These are phyloP conservation scores for Neoascochyta sp. DNA, from an alignment of 2,329 filamentous ascomycete species.

Conservation along the genomic window DNA sequence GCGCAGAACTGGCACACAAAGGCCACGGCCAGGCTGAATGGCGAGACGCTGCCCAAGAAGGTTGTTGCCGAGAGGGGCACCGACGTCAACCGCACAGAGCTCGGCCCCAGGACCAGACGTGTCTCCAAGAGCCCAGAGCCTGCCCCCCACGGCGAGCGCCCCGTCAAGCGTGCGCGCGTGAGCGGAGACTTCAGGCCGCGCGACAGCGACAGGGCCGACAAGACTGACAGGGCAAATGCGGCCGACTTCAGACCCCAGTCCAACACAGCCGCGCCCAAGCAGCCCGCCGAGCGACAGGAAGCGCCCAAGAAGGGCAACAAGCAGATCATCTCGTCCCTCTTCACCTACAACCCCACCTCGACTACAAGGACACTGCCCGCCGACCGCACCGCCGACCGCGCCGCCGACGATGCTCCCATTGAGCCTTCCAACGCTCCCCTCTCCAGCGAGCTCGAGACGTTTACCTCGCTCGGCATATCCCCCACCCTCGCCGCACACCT, in stretches of 20 bases:
- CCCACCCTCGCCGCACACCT: slow-evolving; percentile 76
- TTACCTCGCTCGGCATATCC: slow-evolving; percentile 80
- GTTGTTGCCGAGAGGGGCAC: slow-evolving; percentile 17
- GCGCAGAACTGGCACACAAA: slow-evolving; percentile 53
- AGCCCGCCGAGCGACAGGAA: slow-evolving; percentile 35
- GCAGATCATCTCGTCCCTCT: slow-evolving; percentile 83
- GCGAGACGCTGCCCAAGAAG: slow-evolving; percentile 24
- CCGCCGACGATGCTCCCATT: slow-evolving; percentile 44
- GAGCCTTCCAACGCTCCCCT: slow-evolving; percentile 89
- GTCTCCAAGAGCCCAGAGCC: slow-evolving; percentile 15
- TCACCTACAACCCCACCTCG: slow-evolving; percentile 79
- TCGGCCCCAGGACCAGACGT: slow-evolving; percentile 23
- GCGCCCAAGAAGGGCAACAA: slow-evolving; percentile 42
- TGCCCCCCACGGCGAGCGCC: slow-evolving; percentile 18
- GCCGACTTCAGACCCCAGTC: slow-evolving; percentile 30
- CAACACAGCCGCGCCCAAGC: slow-evolving; percentile 22
- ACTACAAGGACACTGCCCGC: slow-evolving; percentile 52
- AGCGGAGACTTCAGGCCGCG: slow-evolving; percentile 39
- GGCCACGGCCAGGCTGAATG: slow-evolving; percentile 30
- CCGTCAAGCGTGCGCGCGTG: slow-evolving; percentile 34
- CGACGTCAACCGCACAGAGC: slow-evolving; percentile 29
- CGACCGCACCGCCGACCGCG: slow-evolving; percentile 14
- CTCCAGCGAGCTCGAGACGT: slow-evolving; percentile 76
- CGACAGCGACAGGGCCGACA: slow-evolving; percentile 11
- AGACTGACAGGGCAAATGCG: slow-evolving; percentile 14